phyloP scores from a whole-genome alignment of 805 yeast species.

The Zygoascus ofunaensis region DNA sequence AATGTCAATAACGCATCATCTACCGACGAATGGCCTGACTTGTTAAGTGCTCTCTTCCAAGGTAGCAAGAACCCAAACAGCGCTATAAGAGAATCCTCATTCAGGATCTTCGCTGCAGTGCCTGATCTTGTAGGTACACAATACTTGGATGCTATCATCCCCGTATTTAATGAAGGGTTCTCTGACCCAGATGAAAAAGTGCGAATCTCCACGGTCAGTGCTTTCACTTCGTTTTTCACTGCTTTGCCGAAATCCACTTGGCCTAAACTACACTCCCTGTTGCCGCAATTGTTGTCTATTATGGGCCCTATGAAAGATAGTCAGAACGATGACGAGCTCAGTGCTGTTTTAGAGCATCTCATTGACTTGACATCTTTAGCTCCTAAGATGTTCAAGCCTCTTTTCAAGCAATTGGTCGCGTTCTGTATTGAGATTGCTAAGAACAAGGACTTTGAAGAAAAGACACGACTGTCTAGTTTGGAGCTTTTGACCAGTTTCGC shows the following conservation, averaged over 20 bases:
- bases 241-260: conserved; percentile 70
- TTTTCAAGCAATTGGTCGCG: conserved; percentile 81
- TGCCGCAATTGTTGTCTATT: conserved; percentile 79
- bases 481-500: conserved; percentile 85
- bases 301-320: conserved; percentile 73
- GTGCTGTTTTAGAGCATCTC: conserved; percentile 79
- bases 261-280: conserved; percentile 64
- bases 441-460: conserved; percentile 68
- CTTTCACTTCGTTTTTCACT: conserved; percentile 84
- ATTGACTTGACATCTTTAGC: conserved; percentile 89
- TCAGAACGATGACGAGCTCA: conserved; percentile 73
- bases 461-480: conserved; percentile 75
- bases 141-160: conserved; percentile 43
- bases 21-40: conserved; percentile 71
- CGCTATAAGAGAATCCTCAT: conserved; percentile 79
- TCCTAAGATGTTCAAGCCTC: conserved; percentile 85
- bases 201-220: conserved; percentile 82
- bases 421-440: conserved; percentile 80
- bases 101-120: conserved; percentile 75
- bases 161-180: conserved; percentile 73
- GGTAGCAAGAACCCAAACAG: conserved; percentile 51
- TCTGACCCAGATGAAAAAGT: conserved; percentile 73
- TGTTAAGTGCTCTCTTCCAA: conserved; percentile 64
- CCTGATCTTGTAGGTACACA: conserved; percentile 66
- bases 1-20: conserved; percentile 21